Evolutionary conservation across 495 filamentous ascomycete genomes (phyloP), one percentile per base, ranked within the genome.

Genomic region (Pyrenopolyporus hunteri): DNA sequence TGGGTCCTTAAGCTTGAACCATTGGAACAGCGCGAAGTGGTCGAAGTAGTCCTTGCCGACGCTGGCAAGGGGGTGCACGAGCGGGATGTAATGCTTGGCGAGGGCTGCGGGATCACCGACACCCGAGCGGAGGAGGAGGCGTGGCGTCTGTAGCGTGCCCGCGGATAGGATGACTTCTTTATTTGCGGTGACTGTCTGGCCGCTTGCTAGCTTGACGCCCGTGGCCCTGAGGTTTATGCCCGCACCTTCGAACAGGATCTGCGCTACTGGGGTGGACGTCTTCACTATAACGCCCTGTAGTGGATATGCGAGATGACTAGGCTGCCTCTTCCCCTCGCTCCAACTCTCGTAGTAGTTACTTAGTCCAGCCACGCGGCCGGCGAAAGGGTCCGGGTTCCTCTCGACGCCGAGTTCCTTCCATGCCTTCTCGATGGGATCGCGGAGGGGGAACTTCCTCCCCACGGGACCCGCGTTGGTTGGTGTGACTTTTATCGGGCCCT

Each of bases 91-190:
- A 67, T 77, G 78, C 16, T 72, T 45, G 10, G 64, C 25, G 0
- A 87, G 74, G 6, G 80, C 71, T 0, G 68, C 48, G 2, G 71
- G 61, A 0, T 81, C 78, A 0, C 83, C 83, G 44, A 86, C 79
- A 3, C 83, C 84, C 0, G 82, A 85, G 19, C 82, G 78, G 73
- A 84, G 80, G 2, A 86, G 74, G 29, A 85, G 70, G 25, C 81
- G 78, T 5, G 84, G 83, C 1, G 76, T 74, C 57, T 83, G 77
- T 14, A 83, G 66, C 1, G 82, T 73, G 6, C 84, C 84, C 10
- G 73, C 73, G 8, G 74, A 79, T 4, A 87, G 40, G 19, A 87
- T 78, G 19, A 85, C 73, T 35, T 86, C 84, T 7, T 63, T 71
- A 1, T 79, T 79, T 11, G 65, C 31, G 39, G 72, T 75, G 74